phyloP scores from a whole-genome alignment of 2,329 filamentous ascomycete species.

The Pestalotiopsis sp. region DNA sequence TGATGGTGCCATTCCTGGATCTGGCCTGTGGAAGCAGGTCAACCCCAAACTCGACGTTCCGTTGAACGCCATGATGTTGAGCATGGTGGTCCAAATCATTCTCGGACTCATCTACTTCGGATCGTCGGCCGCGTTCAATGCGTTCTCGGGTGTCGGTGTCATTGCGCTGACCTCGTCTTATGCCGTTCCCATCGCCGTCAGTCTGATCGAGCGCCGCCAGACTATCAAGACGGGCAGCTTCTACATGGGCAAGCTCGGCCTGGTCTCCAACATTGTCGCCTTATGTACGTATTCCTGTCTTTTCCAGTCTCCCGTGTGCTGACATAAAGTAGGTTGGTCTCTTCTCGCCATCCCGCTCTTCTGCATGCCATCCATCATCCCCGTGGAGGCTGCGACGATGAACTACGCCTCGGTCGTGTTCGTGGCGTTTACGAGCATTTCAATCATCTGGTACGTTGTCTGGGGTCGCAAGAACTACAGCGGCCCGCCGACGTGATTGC shows the following conservation, averaged over 20 bases:
- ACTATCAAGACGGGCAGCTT: slow-evolving; percentile 60
- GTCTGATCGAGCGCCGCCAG: slow-evolving; percentile 60
- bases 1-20: slow-evolving; percentile 70
- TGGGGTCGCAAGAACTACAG: slow-evolving; percentile 73
- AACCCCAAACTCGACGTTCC: slow-evolving; percentile 66
- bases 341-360: slow-evolving; percentile 71
- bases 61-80: slow-evolving; percentile 73
- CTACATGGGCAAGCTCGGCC: slow-evolving; percentile 63
- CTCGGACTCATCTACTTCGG: slow-evolving; percentile 73
- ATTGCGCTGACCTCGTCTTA: slow-evolving; percentile 72
- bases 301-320: slow-evolving; percentile 23
- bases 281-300: slow-evolving; percentile 1
- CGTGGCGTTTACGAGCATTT: slow-evolving; percentile 63
- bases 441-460: slow-evolving; percentile 67
- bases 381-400: slow-evolving; percentile 56
- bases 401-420: slow-evolving; percentile 81
- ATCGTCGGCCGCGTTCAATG: slow-evolving; percentile 70
- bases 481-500: slow-evolving; percentile 35
- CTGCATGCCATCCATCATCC: slow-evolving; percentile 70
- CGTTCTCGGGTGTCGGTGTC: slow-evolving; percentile 71
- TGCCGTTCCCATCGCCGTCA: slow-evolving; percentile 67
- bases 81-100: slow-evolving; percentile 64
- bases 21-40: slow-evolving; percentile 61
- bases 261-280: slow-evolving; percentile 63
- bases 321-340: slow-evolving; percentile 59